These are phyloP conservation scores for Thraustotheca clavata DNA, from an alignment of 352 stramenopile species.

Conservation along the genomic window DNA sequence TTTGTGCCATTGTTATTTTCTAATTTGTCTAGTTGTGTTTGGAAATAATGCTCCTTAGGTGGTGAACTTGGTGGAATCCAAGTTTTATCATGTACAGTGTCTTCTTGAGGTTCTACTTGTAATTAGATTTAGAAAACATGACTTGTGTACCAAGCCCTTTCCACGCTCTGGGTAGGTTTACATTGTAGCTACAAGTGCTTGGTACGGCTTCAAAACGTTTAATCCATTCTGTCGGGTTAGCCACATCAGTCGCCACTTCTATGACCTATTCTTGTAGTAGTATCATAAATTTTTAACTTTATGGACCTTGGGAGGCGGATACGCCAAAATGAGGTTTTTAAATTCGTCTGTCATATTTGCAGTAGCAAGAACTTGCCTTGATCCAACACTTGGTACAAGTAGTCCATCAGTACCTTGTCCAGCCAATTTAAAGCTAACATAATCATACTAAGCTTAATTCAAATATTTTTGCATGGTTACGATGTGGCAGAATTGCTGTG, in stretches of 20 bases:
- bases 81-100: neutral
- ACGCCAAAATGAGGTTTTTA: conserved; percentile 3
- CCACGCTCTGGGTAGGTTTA: neutral
- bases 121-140: neutral
- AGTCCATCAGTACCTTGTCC: conserved; percentile 7
- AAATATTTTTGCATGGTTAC: neutral
- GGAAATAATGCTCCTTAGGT: neutral
- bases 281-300: neutral
- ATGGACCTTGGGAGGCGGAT: neutral
- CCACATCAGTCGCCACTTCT: neutral
- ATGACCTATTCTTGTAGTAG: neutral
- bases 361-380: conserved; percentile 6
- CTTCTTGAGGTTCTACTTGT: neutral
- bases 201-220: neutral
- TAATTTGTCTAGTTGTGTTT: neutral
- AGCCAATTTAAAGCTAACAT: conserved; percentile 8
- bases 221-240: neutral
- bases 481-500: conserved; percentile 15
- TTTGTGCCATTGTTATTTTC: neutral
- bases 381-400: neutral
- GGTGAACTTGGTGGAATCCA: conserved; percentile 1
- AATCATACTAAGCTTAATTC: neutral
- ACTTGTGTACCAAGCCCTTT: neutral
- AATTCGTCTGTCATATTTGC: neutral
- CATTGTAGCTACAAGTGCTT: neutral